These are phyloP conservation scores for Leccinum boreale DNA, from an alignment of 768 basidiomycete species.

Conservation along the genomic window DNA sequence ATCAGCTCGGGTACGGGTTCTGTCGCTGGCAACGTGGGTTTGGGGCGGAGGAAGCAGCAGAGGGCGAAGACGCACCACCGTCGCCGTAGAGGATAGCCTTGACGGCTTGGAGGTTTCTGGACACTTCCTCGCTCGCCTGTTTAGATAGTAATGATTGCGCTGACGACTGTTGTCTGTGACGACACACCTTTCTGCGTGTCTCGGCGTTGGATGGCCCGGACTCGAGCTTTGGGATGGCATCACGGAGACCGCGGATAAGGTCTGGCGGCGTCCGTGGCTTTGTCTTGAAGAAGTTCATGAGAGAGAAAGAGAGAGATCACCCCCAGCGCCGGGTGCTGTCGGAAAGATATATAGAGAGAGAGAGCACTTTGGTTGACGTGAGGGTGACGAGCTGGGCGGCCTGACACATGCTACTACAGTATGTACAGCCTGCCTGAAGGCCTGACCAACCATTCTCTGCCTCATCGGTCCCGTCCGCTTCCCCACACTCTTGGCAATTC, in stretches of 20 bases:
- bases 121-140: slow-evolving; percentile 86
- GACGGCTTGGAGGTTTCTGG: slow-evolving; percentile 86
- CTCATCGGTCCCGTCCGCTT: neutral
- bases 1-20: slow-evolving; percentile 88
- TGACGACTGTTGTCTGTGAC: neutral
- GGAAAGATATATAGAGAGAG: neutral
- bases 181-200: slow-evolving; percentile 71
- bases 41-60: neutral
- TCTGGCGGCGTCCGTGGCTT: slow-evolving; percentile 87
- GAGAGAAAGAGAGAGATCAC: neutral
- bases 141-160: neutral
- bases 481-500: no score
- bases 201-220: slow-evolving; percentile 71
- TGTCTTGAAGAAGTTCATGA: slow-evolving; percentile 97
- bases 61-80: slow-evolving; percentile 54
- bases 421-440: no score
- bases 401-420: no score
- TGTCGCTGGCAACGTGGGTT: slow-evolving; percentile 22
- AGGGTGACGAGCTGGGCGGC: no score
- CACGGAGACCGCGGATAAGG: slow-evolving; percentile 76
- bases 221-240: slow-evolving; percentile 77
- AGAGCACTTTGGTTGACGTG: no score
- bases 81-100: slow-evolving; percentile 87
- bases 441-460: neutral
- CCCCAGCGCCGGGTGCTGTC: neutral